Base-by-base conservation (phyloP, 148 eudicot genomes). In the Silene conica region DNA sequence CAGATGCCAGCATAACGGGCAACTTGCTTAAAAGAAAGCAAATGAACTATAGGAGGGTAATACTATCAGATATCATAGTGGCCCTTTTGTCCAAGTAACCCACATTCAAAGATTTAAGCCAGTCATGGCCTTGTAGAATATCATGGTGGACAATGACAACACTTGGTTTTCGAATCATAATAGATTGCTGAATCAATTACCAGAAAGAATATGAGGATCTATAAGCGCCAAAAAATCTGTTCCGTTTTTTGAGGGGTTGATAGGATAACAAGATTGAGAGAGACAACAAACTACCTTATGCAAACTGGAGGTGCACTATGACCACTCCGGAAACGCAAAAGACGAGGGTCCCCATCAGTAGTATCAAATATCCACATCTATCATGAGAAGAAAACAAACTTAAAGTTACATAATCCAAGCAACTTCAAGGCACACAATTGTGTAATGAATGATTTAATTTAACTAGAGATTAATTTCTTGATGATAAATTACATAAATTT, bases 261-360 rank as follows among this genome's bases (percentile, higher is more conserved):
- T 5, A 6, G 1, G 68, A 22, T 69, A 13, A 13, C 21, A 46
- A 66, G 56, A 6, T 14, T 48, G 13, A 25, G n/a, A 48, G 58
- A 52, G 19, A 60, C 8, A 52, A 41, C 19, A 34, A 41, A 43
- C 59, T 77, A 90, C 92, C 90, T 88, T 82, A 96, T 90, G 74
- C 99, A 96, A 67, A 82, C 84, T 46, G 97, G 99, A 81, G 99
- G 99, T 67, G 97, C 99, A 85, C 99, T 96, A 77, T 96, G 97
- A 59, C 99, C 99, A 84, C 89, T 92, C 78, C 99, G 91, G 80
- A 92, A 92, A 9, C 96, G 96, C 62, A 92, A 84, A 72, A 96
- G 82, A 77, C 96, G 91, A 83, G 99, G 94, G 76, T 96, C 99
- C 69, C 96, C 97, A 81, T 92, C 97, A 78, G 73, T 90, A 23